Percentiles rank a stretch among this genome's conserved stretches.
These are phyloP conservation scores for Suhomyces wounanorum DNA, from an alignment of 1,139 yeast species.

Conservation along the genomic window DNA sequence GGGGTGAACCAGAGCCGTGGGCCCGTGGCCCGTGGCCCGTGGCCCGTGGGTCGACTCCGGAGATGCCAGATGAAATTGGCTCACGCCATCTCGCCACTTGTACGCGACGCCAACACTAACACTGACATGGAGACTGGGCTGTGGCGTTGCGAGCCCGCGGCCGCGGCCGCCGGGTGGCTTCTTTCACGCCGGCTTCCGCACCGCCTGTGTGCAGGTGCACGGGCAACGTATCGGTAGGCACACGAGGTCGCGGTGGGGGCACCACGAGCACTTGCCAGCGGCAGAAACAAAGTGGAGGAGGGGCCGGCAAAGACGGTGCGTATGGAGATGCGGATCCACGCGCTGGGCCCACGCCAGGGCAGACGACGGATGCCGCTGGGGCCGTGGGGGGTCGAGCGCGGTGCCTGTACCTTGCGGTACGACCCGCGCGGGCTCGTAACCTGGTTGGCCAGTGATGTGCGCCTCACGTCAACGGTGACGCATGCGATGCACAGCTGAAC, in stretches of 20 bases:
- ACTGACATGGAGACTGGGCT: neutral
- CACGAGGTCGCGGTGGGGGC: neutral
- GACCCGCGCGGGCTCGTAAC: neutral
- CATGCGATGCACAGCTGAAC: neutral
- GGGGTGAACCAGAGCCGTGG: no score
- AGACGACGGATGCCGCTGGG: neutral
- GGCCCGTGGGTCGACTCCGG: neutral
- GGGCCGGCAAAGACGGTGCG: no score
- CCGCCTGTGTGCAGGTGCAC: no score
- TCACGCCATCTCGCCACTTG: neutral
- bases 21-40: no score
- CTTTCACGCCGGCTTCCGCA: neutral
- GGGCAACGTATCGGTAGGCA: neutral
- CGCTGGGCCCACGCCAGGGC: no score
- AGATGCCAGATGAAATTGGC: neutral
- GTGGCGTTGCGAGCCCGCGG: neutral
- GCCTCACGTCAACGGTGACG: conserved; percentile 1
- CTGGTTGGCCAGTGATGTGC: neutral
- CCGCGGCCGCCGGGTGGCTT: neutral
- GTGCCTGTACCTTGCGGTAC: neutral
- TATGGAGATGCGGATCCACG: no score
- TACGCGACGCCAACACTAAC: neutral
- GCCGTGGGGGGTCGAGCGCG: neutral
- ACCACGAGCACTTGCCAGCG: neutral
- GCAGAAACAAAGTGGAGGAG: neutral